Base-by-base conservation (phyloP, 2,329 filamentous ascomycete genomes). In the Colletotrichum cereale region DNA sequence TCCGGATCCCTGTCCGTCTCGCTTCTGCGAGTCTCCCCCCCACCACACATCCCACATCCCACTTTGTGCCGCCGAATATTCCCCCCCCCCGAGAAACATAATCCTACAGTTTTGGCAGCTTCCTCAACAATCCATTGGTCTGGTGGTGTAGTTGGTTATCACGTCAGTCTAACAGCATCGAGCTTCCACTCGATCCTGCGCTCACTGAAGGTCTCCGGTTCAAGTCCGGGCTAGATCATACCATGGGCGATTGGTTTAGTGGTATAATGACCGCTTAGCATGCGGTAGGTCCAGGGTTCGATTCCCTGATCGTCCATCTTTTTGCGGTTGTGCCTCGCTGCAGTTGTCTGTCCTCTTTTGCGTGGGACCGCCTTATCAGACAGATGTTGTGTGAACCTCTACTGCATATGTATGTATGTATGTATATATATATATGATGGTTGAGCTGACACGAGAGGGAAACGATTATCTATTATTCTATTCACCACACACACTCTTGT, bases 151-250 rank as follows among this genome's bases (percentile, higher is more conserved):
- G 82, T 84, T 84, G 82, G 82, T 84, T 83, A 84, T 84, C 82
- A 84, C 83, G 79, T 84, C 81, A 83, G 82, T 84, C 81, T 84
- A 84, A 84, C 82, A 79, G 24, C 3, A n/a, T 12, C 14, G 34
- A 42, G 26, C 7, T 8, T 26, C 34, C 24, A 34, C 34, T 40
- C 5, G n/a, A 24, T 11, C 3, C 16, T 50, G 29, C 3, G 55
- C 29, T 38, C 68, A 71, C 68, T 71, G 68, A 68, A 71, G 64
- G 68, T 71, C 68, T 71, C 68, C 68, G 64, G 68, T 68, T 71
- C 68, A 68, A 71, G 68, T 68, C 68, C 64, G 68, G 68, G 64
- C 68, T 56, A 68, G 53, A 71, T 71, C 68, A 71, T 40, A 5
- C 26, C 7, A 5, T 29, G 57, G 57, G 57, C 57, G 57, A 60